Conservation (phyloP, 2,329 filamentous ascomycete species). For the Fusarium chaquense region DNA sequence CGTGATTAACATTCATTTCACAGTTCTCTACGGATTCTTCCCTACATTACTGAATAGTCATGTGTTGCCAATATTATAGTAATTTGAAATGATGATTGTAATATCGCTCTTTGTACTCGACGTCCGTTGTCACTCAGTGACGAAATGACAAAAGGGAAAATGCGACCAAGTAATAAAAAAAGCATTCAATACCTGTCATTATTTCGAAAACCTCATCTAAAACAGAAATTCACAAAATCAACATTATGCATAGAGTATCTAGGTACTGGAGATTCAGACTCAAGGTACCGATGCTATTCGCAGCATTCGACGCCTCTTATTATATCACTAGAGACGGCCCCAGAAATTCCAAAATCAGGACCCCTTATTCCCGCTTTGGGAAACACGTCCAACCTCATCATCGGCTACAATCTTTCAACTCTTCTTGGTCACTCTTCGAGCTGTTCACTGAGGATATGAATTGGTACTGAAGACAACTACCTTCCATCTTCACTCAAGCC, state of each 20-base stretch:
- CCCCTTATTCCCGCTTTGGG: constrained; percentile 15
- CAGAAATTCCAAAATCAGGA: constrained; percentile 30
- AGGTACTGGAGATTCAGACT: not conserved
- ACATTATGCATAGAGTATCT: not conserved
- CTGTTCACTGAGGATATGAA: not conserved
- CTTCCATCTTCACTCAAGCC: not conserved
- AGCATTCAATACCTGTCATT: too few relatives aligned
- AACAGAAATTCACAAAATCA: not conserved
- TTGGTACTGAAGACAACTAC: not conserved
- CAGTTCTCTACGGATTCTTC: not conserved
- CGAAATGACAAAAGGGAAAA: too few relatives aligned
- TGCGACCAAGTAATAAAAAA: too few relatives aligned
- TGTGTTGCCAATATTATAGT: too few relatives aligned
- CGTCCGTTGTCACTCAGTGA: not conserved
- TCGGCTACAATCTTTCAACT: constrained; percentile 22
- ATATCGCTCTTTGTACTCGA: not conserved
- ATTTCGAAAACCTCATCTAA: too few relatives aligned
- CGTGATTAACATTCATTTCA: not conserved
- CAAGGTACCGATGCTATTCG: not conserved
- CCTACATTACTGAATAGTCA: too few relatives aligned
- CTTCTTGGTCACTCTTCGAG: constrained; percentile 2
- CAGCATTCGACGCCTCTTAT: not conserved
- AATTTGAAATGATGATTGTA: too few relatives aligned
- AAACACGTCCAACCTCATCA: constrained; percentile 22
- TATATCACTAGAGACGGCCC: not conserved